These are phyloP conservation scores for Stylosanthes scabra DNA, from an alignment of 331 rosid species.

Conservation along the genomic window DNA sequence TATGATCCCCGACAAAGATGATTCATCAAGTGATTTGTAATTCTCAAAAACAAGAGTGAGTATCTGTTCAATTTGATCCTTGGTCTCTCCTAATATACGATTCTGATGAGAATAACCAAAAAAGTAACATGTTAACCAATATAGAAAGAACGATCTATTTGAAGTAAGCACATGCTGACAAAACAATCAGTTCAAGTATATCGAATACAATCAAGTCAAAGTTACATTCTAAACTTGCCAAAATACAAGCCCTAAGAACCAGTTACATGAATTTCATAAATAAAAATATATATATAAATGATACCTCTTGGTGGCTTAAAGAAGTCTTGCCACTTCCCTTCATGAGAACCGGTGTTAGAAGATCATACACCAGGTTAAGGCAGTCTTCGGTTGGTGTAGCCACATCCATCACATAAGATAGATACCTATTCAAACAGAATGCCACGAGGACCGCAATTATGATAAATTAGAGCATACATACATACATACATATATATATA, in stretches of 20 bases:
- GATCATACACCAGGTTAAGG: slow-evolving; percentile 73
- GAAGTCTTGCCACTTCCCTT: slow-evolving; percentile 81
- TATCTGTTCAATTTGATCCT: slow-evolving; percentile 87
- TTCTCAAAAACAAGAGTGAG: slow-evolving; percentile 84
- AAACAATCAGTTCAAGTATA: slow-evolving; percentile 30
- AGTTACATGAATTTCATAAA: slow-evolving; percentile 16
- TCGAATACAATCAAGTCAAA: slow-evolving; percentile 8
- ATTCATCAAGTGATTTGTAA: slow-evolving; percentile 92
- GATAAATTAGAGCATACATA: slow-evolving; percentile 11
- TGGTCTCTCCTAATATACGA: slow-evolving; percentile 93
- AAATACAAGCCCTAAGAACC: slow-evolving; percentile 18
- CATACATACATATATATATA: too few relatives aligned
- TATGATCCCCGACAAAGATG: slow-evolving; percentile 73
- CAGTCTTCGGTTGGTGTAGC: slow-evolving; percentile 99
- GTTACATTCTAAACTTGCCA: not conserved
- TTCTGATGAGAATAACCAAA: slow-evolving; percentile 59
- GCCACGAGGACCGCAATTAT: slow-evolving; percentile 21
- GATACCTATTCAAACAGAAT: slow-evolving; percentile 61
- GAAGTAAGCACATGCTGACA: slow-evolving; percentile 32
- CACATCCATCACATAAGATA: slow-evolving; percentile 96
- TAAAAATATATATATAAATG: slow-evolving; percentile 14
- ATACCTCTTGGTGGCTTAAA: slow-evolving; percentile 98
- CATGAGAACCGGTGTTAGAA: slow-evolving; percentile 82
- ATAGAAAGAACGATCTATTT: slow-evolving; percentile 27
- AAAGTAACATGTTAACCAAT: slow-evolving; percentile 36